Evolutionary conservation across 129 eudicot species (phyloP).

Genomic region (Cynara cardunculus): DNA sequence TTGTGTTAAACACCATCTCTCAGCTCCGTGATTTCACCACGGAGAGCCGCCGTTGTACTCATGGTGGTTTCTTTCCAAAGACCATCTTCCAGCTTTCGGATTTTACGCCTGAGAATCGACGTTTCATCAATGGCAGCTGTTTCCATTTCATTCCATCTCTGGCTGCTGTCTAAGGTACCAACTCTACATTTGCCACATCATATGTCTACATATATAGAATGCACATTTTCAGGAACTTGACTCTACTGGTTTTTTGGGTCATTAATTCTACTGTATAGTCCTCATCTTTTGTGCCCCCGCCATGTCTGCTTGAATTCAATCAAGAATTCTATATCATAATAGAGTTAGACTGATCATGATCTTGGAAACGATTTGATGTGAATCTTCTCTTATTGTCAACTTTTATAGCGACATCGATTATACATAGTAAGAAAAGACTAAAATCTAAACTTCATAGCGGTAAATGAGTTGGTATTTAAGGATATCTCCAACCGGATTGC

Average conservation of each 20-base stretch:
- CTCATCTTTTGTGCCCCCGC: background rate
- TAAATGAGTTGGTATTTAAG: background rate
- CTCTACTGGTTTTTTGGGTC: background rate
- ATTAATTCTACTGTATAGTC: background rate
- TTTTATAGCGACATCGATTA: too few species aligned
- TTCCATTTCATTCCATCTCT: conserved; percentile 32
- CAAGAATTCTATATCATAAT: background rate
- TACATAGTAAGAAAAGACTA: background rate
- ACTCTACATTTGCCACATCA: background rate
- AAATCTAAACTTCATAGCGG: background rate
- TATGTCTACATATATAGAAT: background rate
- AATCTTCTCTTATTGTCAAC: background rate
- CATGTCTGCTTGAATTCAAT: background rate
- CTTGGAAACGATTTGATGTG: background rate
- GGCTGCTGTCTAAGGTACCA: conserved; percentile 18
- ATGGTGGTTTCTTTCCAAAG: conserved; percentile 39
- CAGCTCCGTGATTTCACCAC: conserved; percentile 25
- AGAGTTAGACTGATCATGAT: background rate
- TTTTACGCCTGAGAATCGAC: conserved; percentile 34
- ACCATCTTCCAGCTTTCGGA: conserved; percentile 32
- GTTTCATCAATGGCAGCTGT: conserved; percentile 31
- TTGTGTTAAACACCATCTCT: conserved; percentile 17
- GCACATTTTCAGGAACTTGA: background rate
- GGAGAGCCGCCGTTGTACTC: conserved; percentile 15
- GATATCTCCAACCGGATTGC: background rate